Conservation (phyloP, 257 asterid species). For the Salvia splendens region DNA sequence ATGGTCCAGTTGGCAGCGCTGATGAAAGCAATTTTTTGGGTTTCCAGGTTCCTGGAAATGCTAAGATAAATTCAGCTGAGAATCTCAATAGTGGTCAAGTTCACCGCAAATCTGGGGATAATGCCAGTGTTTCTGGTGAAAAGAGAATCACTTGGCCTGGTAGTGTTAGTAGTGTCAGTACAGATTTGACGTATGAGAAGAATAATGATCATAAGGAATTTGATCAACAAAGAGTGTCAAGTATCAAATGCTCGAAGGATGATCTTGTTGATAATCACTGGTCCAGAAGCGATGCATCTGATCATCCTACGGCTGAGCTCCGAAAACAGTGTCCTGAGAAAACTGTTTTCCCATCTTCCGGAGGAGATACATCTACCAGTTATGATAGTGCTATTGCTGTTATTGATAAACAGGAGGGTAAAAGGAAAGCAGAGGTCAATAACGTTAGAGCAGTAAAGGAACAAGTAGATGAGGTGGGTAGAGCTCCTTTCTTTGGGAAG, state of each 20-base stretch:
- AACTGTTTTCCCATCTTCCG: constrained; percentile 67
- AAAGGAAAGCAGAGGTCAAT: constrained; percentile 54
- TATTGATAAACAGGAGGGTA: constrained; percentile 60
- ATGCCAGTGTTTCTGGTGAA: constrained; percentile 48
- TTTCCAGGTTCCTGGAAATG: constrained; percentile 57
- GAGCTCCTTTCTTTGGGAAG: constrained; percentile 73
- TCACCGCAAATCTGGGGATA: constrained; percentile 47
- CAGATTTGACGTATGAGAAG: constrained; percentile 46
- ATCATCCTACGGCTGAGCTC: constrained; percentile 47
- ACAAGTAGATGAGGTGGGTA: constrained; percentile 88
- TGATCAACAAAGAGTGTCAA: constrained; percentile 44
- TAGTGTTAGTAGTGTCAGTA: constrained; percentile 46
- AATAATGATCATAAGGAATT: constrained; percentile 57
- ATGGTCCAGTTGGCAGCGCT: constrained; percentile 47
- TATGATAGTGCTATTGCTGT: constrained; percentile 41
- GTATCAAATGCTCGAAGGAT: constrained; percentile 47
- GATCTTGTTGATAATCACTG: constrained; percentile 48
- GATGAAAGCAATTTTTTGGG: constrained; percentile 49
- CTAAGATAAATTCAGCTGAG: constrained; percentile 45
- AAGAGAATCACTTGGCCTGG: constrained; percentile 60
- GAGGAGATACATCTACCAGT: constrained; percentile 64
- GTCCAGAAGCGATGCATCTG: constrained; percentile 51
- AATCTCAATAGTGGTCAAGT: constrained; percentile 43
- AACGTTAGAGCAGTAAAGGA: constrained; percentile 69
- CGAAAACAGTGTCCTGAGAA: constrained; percentile 71